These are phyloP conservation scores for Fusarium multiceps DNA, from an alignment of 2,329 filamentous ascomycete species.

Conservation along the genomic window DNA sequence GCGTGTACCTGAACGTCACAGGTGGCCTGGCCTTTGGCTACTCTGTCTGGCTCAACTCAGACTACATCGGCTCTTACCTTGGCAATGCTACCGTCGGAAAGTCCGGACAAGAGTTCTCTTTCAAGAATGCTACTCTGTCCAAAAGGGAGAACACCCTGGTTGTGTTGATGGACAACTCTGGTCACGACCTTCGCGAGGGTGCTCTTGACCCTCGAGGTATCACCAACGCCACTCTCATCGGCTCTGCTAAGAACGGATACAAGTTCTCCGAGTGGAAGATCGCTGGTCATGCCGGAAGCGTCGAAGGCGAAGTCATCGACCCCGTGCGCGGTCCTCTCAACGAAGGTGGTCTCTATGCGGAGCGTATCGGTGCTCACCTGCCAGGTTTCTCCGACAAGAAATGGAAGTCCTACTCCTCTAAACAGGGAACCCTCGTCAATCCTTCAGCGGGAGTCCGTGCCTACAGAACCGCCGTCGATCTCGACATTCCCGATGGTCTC, in stretches of 20 bases:
- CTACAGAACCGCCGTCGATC: slow-evolving; percentile 64
- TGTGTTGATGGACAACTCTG: slow-evolving; percentile 69
- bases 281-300: slow-evolving; percentile 64
- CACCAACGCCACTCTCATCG: slow-evolving; percentile 62
- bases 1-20: slow-evolving; percentile 62
- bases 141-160: slow-evolving; percentile 60
- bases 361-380: slow-evolving; percentile 69
- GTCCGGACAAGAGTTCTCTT: slow-evolving; percentile 58
- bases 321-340: slow-evolving; percentile 66
- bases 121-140: slow-evolving; percentile 60
- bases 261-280: slow-evolving; percentile 67
- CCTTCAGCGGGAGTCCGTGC: slow-evolving; percentile 63
- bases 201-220: slow-evolving; percentile 64
- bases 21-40: slow-evolving; percentile 68
- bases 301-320: slow-evolving; percentile 62
- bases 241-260: slow-evolving; percentile 44
- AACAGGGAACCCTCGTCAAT: slow-evolving; percentile 55
- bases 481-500: slow-evolving; percentile 61
- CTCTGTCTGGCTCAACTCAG: slow-evolving; percentile 67
- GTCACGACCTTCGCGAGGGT: slow-evolving; percentile 64
- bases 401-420: slow-evolving; percentile 52
- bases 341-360: slow-evolving; percentile 68
- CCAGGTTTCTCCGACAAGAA: slow-evolving; percentile 63
- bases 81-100: slow-evolving; percentile 57
- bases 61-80: slow-evolving; percentile 66